Percentiles rank a stretch among this genome's conserved stretches.
These are phyloP conservation scores for Aspergillus brunneoviolaceus DNA, from an alignment of 2,329 filamentous ascomycete genomes.

Conservation along the genomic window DNA sequence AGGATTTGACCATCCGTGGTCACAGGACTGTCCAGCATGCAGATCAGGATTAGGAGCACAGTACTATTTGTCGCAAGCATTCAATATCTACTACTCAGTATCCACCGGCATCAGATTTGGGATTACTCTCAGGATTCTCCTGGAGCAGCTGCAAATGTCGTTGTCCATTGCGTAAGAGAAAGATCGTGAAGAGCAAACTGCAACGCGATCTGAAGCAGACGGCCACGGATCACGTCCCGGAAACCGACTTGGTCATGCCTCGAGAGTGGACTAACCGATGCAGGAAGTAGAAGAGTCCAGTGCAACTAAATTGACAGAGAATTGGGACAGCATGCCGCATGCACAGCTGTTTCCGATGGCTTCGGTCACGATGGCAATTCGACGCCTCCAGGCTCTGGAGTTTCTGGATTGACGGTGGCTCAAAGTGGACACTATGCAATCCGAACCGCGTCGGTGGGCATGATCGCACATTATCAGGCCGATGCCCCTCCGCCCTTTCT, in stretches of 20 bases:
- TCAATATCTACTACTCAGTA: constrained; percentile 4
- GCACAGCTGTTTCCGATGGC: constrained; percentile 10
- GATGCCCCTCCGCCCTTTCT: constrained; percentile 11
- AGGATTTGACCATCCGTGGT: constrained; percentile 16
- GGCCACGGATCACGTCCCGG: constrained; percentile 8
- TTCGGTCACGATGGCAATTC: constrained; percentile 17
- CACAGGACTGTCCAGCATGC: not conserved
- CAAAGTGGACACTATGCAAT: constrained; percentile 2
- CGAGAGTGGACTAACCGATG: constrained; percentile 1
- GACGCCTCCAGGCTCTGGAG: constrained; percentile 14
- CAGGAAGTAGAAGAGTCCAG: constrained; percentile 15
- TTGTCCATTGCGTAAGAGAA: constrained; percentile 10
- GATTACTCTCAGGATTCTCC: constrained; percentile 14
- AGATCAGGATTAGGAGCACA: constrained; percentile 5
- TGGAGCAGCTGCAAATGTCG: not conserved
- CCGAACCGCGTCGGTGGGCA: not conserved
- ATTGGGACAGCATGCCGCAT: constrained; percentile 19
- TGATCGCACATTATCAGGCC: constrained; percentile 16
- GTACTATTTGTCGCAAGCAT: constrained; percentile 10
- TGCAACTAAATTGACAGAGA: constrained; percentile 9
- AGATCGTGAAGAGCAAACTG: constrained; percentile 1
- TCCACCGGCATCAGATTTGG: constrained; percentile 12
- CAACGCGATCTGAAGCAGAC: constrained; percentile 2
- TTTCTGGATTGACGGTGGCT: not conserved
- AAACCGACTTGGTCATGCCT: constrained; percentile 1